Conservation (phyloP, 345 rosid species). For the Murraya paniculata region DNA sequence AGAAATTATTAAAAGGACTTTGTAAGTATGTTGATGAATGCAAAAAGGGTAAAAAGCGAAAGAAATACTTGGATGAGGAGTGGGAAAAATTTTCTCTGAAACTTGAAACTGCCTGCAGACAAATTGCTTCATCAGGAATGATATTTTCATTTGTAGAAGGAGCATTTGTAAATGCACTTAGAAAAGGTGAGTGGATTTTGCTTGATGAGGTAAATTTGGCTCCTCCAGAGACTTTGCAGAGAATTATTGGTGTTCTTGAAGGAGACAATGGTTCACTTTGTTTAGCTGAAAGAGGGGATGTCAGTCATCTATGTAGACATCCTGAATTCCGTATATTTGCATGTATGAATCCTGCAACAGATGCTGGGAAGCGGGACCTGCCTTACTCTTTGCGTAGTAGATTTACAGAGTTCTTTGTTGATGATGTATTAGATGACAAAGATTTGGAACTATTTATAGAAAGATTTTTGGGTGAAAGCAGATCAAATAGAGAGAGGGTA, state of each 20-base stretch:
- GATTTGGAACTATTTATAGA: slow-evolving; percentile 75
- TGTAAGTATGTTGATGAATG: slow-evolving; percentile 29
- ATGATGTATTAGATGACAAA: slow-evolving; percentile 67
- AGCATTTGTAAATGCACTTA: slow-evolving; percentile 82
- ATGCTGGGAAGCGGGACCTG: slow-evolving; percentile 96
- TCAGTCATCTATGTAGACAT: slow-evolving; percentile 62
- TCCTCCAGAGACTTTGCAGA: slow-evolving; percentile 89
- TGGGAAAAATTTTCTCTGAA: slow-evolving; percentile 58
- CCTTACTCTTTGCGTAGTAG: slow-evolving; percentile 72
- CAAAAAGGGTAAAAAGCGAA: slow-evolving; percentile 52
- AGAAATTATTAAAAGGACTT: slow-evolving; percentile 44
- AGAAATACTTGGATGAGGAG: slow-evolving; percentile 47
- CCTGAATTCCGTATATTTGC: slow-evolving; percentile 79
- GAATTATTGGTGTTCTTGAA: slow-evolving; percentile 88
- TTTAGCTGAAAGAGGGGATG: slow-evolving; percentile 96
- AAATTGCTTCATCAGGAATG: slow-evolving; percentile 77
- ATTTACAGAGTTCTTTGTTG: slow-evolving; percentile 87
- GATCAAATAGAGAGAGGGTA: slow-evolving; percentile 46
- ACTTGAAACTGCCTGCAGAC: slow-evolving; percentile 50
- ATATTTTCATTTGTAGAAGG: slow-evolving; percentile 95
- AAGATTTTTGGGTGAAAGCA: slow-evolving; percentile 59
- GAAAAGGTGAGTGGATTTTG: slow-evolving; percentile 91
- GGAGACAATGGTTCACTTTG: slow-evolving; percentile 87
- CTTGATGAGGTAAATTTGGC: slow-evolving; percentile 98
- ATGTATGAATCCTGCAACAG: slow-evolving; percentile 99